Evolutionary conservation across 305 asterid species (phyloP).

Genomic region (Stenogyne calaminthoides): DNA sequence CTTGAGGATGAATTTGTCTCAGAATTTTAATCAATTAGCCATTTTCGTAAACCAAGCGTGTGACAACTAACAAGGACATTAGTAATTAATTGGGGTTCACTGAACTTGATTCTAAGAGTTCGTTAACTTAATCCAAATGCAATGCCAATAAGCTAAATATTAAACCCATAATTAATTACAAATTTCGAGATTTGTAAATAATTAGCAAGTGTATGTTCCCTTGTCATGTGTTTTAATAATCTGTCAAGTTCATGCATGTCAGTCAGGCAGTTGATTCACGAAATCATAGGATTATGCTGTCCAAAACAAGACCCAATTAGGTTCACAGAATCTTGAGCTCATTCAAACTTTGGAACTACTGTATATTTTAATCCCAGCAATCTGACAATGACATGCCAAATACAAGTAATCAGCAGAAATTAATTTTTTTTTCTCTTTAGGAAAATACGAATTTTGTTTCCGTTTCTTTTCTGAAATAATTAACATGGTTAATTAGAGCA

Average conservation of each 20-base stretch:
- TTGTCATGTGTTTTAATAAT: slow-evolving; percentile 5
- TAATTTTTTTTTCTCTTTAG: neutral
- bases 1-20: too few species aligned
- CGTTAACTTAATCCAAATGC: slow-evolving; percentile 6
- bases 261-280: slow-evolving; percentile 24
- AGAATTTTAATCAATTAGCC: too few species aligned
- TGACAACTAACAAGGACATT: too few species aligned
- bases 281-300: slow-evolving; percentile 20
- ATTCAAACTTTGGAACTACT: neutral
- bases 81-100: too few species aligned
- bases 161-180: neutral
- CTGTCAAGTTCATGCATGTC: slow-evolving; percentile 29
- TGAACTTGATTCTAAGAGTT: neutral
- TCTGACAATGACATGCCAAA: neutral
- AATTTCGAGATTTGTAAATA: slow-evolving; percentile 8
- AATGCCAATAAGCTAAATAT: too few species aligned
- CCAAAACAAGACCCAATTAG: slow-evolving; percentile 19
- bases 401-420: slow-evolving; percentile 9
- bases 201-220: slow-evolving; percentile 26
- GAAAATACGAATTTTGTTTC: too few species aligned
- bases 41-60: too few species aligned
- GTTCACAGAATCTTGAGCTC: slow-evolving; percentile 25
- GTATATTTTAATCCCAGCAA: neutral
- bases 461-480: too few species aligned
- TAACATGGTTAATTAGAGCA: too few species aligned